Conservation (phyloP, 2,329 filamentous ascomycete genomes). For the Aspergillus puulaauensis region DNA sequence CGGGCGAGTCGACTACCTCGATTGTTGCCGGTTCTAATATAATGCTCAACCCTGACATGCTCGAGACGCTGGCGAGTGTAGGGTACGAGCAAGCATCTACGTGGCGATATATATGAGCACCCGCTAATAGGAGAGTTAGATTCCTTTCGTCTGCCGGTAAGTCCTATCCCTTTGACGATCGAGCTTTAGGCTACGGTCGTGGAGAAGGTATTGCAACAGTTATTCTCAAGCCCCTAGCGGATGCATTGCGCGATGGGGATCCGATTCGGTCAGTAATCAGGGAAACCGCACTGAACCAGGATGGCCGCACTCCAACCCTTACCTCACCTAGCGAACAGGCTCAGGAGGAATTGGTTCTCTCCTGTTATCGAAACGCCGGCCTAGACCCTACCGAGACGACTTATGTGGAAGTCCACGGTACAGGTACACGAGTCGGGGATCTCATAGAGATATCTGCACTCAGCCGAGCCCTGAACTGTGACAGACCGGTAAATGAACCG, state of each 20-base stretch:
- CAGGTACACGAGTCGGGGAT: constrained; percentile 34
- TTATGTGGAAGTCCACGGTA: constrained; percentile 44
- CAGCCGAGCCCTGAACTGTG: constrained; percentile 3
- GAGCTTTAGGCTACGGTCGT: constrained; percentile 4
- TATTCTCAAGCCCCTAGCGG: not conserved
- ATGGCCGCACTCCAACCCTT: constrained; percentile 20
- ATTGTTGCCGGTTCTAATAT: no score
- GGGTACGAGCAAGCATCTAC: no score
- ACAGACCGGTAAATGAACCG: not conserved
- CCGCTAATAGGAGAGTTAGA: not conserved
- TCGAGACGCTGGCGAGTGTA: no score
- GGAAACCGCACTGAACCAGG: constrained; percentile 21
- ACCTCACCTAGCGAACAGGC: not conserved
- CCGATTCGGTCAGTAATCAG: constrained; percentile 7
- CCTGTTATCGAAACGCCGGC: not conserved
- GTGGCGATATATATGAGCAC: no score
- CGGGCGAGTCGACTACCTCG: not conserved
- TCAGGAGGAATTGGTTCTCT: not conserved
- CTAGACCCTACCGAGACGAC: constrained; percentile 20
- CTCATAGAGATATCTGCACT: constrained; percentile 18
- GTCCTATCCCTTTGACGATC: not conserved
- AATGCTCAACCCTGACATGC: no score
- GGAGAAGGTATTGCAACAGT: constrained; percentile 5
- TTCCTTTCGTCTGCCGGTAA: not conserved
- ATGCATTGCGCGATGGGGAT: not conserved